Conservation (phyloP, 805 yeast species). For the Cyberlindnera mycetangii region DNA sequence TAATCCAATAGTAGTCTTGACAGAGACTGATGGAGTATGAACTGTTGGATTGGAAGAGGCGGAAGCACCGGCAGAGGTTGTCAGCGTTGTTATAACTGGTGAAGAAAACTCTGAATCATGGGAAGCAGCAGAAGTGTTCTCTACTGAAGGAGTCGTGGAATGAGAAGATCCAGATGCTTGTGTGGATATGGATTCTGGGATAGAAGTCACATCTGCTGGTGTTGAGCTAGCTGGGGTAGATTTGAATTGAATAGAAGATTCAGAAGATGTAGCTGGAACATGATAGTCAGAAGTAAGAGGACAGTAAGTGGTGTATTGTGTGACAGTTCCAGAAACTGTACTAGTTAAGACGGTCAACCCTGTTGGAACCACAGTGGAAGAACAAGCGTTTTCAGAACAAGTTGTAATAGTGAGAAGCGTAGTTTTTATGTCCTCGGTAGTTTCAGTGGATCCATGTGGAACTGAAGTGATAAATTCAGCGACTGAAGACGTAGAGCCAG, state of each 20-base stretch:
- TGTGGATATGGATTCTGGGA: neutral
- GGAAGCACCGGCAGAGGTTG: neutral
- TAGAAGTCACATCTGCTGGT: neutral
- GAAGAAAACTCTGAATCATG: neutral
- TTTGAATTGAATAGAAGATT: neutral
- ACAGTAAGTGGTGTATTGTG: slow-evolving; percentile 40
- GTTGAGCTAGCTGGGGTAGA: neutral
- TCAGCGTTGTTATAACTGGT: neutral
- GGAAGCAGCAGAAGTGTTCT: neutral
- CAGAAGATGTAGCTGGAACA: neutral
- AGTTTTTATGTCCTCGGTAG: slow-evolving; percentile 19
- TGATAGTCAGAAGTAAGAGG: slow-evolving; percentile 27
- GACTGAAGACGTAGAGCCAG: neutral
- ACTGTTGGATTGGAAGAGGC: neutral
- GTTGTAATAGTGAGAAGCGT: slow-evolving; percentile 25
- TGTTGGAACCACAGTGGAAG: slow-evolving; percentile 27
- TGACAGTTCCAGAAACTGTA: slow-evolving; percentile 21
- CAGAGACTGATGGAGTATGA: neutral
- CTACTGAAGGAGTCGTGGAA: neutral
- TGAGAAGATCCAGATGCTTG: slow-evolving; percentile 15
- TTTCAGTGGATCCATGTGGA: neutral
- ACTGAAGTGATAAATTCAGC: neutral
- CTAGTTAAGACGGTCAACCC: slow-evolving; percentile 25
- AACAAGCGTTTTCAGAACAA: slow-evolving; percentile 28
- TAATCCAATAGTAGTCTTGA: neutral